These are phyloP conservation scores for Cyclotella choctawhatcheeana DNA, from an alignment of 108 stramenopile species.

Conservation along the genomic window DNA sequence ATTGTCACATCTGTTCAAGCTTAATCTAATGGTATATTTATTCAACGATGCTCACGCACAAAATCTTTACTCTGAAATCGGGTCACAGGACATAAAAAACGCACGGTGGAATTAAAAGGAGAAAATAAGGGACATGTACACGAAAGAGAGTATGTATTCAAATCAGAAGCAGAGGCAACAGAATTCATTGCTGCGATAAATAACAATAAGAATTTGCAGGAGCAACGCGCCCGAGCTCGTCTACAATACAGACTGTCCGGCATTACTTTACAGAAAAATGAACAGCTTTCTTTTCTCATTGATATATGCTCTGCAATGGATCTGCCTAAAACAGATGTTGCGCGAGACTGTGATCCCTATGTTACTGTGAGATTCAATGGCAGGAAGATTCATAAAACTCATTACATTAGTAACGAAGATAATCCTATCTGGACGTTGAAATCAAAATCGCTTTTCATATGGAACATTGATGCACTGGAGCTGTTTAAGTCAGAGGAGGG, in stretches of 20 bases:
- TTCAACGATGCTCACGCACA: constrained; percentile 33
- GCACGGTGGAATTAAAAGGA: constrained; percentile 37
- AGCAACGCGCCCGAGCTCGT: constrained; percentile 39
- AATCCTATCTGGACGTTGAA: constrained; percentile 83
- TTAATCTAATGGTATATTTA: constrained; percentile 9
- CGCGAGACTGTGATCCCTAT: constrained; percentile 64
- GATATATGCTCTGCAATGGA: constrained; percentile 79
- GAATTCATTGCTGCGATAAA: constrained; percentile 53
- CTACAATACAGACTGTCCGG: constrained; percentile 52
- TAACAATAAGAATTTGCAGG: constrained; percentile 49
- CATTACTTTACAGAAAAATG: constrained; percentile 51
- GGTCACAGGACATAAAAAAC: constrained; percentile 34
- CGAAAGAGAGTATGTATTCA: constrained; percentile 67
- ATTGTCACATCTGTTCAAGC: too few relatives aligned
- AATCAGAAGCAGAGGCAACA: constrained; percentile 49
- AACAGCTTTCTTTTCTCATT: constrained; percentile 55
- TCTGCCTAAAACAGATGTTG: constrained; percentile 66
- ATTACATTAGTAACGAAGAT: constrained; percentile 51
- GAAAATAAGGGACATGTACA: constrained; percentile 38
- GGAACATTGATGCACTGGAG: constrained; percentile 54
- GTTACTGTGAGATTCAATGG: constrained; percentile 57
- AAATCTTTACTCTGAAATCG: constrained; percentile 15
- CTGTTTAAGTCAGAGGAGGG: constrained; percentile 70
- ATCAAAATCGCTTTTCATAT: constrained; percentile 70
- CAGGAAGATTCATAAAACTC: constrained; percentile 65